These are phyloP conservation scores for Aspergillus arachidicola DNA, from an alignment of 2,329 filamentous ascomycete genomes.

Conservation along the genomic window DNA sequence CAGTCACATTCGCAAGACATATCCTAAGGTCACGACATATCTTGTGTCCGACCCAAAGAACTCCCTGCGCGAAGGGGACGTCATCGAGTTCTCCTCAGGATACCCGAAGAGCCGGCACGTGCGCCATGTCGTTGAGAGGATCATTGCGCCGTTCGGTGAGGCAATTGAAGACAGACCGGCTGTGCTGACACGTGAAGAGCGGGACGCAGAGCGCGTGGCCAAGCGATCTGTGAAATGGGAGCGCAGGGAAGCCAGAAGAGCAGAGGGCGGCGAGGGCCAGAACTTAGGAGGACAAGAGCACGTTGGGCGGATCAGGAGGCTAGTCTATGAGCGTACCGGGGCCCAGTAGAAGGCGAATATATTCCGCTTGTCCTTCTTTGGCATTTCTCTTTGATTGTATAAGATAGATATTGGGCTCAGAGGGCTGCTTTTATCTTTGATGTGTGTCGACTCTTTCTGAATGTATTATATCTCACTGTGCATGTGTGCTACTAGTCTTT, in stretches of 20 bases:
- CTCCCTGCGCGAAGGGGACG: conserved; percentile 47
- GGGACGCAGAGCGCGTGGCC: conserved; percentile 32
- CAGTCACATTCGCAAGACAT: conserved; percentile 40
- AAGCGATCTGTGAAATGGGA: conserved; percentile 37
- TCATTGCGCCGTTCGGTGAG: conserved; percentile 44
- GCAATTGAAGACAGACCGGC: conserved; percentile 39
- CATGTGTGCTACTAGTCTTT: background rate
- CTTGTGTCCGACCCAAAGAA: conserved; percentile 44
- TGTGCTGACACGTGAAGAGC: conserved; percentile 39
- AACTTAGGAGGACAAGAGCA: conserved; percentile 24
- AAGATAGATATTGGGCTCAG: background rate
- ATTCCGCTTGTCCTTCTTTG: background rate
- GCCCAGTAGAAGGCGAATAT: background rate
- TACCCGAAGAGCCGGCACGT: conserved; percentile 41
- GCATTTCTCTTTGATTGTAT: background rate
- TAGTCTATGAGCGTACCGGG: conserved; percentile 31
- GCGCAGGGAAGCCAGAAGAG: conserved; percentile 31
- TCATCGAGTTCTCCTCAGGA: conserved; percentile 48
- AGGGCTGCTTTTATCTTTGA: background rate
- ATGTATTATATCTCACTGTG: conserved; percentile 5
- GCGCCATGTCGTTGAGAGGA: conserved; percentile 46
- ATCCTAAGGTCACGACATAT: conserved; percentile 36
- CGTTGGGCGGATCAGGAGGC: conserved; percentile 31
- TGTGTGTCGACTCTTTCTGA: background rate
- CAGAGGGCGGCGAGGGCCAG: conserved; percentile 18